Conservation (phyloP, 768 basidiomycete species). For the Tricholoma bakamatsutake region DNA sequence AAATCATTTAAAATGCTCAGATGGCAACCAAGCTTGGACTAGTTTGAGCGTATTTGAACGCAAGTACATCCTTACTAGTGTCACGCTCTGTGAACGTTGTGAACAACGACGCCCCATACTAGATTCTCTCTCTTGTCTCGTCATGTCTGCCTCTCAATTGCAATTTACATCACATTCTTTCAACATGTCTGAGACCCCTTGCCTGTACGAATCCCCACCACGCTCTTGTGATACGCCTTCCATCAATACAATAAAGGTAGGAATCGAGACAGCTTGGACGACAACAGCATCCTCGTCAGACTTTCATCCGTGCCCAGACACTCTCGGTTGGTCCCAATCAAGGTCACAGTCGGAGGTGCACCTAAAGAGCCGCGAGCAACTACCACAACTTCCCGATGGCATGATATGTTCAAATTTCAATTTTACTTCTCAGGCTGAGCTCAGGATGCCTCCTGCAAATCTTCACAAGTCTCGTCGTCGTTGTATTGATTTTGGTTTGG, state of each 20-base stretch:
- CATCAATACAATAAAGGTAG: background rate
- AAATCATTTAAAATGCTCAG: background rate
- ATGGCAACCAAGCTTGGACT: no score
- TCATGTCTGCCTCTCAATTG: background rate
- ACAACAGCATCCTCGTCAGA: background rate
- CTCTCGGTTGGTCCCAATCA: background rate
- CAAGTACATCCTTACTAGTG: background rate
- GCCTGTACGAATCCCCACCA: slow-evolving; percentile 7
- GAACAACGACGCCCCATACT: background rate
- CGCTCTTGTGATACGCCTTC: background rate
- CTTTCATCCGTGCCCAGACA: background rate
- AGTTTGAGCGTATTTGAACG: no score
- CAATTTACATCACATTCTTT: slow-evolving; percentile 4
- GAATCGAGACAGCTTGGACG: background rate
- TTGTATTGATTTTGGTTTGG: slow-evolving; percentile 26
- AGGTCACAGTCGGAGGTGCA: background rate
- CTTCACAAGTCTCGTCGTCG: slow-evolving; percentile 25
- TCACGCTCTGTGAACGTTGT: background rate
- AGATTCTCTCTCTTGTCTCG: background rate
- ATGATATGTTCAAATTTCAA: background rate
- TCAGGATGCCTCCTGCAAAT: slow-evolving; percentile 19
- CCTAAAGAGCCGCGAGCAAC: background rate
- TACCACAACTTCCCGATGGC: background rate
- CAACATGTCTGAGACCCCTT: slow-evolving; percentile 8
- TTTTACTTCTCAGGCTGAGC: background rate